Base-by-base conservation (phyloP, 768 basidiomycete genomes). In the Steccherinum ochraceum region DNA sequence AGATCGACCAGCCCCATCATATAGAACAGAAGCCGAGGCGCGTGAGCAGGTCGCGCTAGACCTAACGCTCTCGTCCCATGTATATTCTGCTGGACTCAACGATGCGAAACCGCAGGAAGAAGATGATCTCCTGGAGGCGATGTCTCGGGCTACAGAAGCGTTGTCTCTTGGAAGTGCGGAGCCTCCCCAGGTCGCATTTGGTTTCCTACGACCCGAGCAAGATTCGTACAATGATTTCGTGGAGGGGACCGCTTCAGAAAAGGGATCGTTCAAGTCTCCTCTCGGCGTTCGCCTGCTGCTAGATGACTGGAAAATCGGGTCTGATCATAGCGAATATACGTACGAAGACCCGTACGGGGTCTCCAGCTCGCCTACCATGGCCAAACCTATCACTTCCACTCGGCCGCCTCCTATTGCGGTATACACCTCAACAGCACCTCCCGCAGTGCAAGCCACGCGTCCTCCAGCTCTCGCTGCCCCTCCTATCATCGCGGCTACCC, bases 11-110 rank as follows among this genome's bases (percentile, higher is more conserved):
- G 61, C 61, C 0, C 48, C 62, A 40, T 77, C 77, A 7, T 55
- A 73, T 7, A 71, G 69, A 50, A 70, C 72, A 54, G 80, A 87
- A 61, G 65, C 64, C 10, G 72, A 76, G 45, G 79, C 84, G 3
- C 73, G 78, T 21, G 77, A 86, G 51, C 78, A 84, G 58, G 62
- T 91, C 2, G 72, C 76, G 19, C 56, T 85, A 35, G 87, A 91
- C 63, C 69, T 90, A 25, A 65, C 70, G 13, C 67, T 90, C 25
- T 80, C 86, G 1, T 66, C 66, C 4, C 73, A 81, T 55, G 68
- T 85, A 16, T 86, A 77, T 57, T 80, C 81, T 12, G 61, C 72
- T 3, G 57, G 72, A 11, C 67, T 83, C 48, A 50, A 64, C 3
- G 64, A 65, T 43, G 50, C 57, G n/a, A 35, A 50, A 2, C 39